Evolutionary conservation across 2,329 filamentous ascomycete species (phyloP).

Genomic region (Colletotrichum magnum): DNA sequence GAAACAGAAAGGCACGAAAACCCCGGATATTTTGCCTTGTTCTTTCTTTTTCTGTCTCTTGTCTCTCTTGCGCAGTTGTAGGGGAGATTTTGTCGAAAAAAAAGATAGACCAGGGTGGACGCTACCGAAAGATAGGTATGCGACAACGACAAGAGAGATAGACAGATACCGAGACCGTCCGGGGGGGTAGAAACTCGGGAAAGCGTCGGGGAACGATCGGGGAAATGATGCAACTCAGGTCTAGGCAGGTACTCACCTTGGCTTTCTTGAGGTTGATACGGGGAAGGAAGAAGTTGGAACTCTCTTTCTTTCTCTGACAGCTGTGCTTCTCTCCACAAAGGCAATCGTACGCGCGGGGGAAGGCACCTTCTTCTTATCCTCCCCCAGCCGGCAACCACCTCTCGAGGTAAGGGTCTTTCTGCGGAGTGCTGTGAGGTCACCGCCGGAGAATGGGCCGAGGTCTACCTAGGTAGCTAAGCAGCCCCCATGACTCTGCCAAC

Average conservation of each 20-base stretch:
- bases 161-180: too few relatives aligned
- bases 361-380: conserved; percentile 35
- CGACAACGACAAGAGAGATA: too few relatives aligned
- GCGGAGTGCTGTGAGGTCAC: conserved; percentile 29
- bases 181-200: conserved; percentile 9
- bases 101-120: too few relatives aligned
- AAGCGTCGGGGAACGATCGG: conserved; percentile 33
- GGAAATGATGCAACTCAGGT: conserved; percentile 11
- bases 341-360: conserved; percentile 11
- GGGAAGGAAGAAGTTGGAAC: neutral
- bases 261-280: neutral
- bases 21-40: neutral
- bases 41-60: neutral
- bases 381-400: conserved; percentile 20
- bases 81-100: neutral
- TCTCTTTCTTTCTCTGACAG: neutral
- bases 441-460: conserved; percentile 33
- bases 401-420: conserved; percentile 1
- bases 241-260: neutral
- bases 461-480: conserved; percentile 5
- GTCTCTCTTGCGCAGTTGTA: neutral
- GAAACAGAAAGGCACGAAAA: conserved; percentile 15
- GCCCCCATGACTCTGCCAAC: conserved; percentile 35
- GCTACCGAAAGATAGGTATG: too few relatives aligned
- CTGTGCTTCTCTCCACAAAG: neutral